Evolutionary conservation across 2,329 filamentous ascomycete genomes (phyloP).

Genomic region (Penicillium vulpinum): DNA sequence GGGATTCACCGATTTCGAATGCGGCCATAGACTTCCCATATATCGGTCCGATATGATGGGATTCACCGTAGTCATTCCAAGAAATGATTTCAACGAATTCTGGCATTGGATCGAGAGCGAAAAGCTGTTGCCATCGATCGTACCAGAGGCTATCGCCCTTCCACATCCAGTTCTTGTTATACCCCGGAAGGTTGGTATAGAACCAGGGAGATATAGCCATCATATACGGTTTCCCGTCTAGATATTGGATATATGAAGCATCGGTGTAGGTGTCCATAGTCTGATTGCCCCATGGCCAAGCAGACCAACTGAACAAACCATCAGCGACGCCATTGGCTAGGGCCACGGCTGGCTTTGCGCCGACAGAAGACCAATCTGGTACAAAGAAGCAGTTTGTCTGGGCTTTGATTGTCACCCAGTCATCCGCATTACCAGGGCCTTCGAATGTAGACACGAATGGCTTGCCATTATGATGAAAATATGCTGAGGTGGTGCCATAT

Average conservation of each 20-base stretch:
- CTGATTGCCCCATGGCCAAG: constrained; percentile 1
- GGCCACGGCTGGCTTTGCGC: no score
- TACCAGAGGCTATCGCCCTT: constrained; percentile 61
- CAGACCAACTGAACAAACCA: background rate
- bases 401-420: constrained; percentile 49
- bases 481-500: no score
- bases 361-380: constrained; percentile 48
- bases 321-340: background rate
- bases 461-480: no score
- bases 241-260: background rate
- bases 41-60: constrained; percentile 22
- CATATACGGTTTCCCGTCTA: constrained; percentile 40
- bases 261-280: constrained; percentile 2
- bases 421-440: constrained; percentile 37
- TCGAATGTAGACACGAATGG: no score
- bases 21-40: no score
- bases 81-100: constrained; percentile 2
- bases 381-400: constrained; percentile 51
- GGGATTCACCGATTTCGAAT: no score
- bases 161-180: constrained; percentile 63
- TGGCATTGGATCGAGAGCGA: no score
- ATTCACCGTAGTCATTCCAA: constrained; percentile 56
- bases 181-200: constrained; percentile 57
- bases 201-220: constrained; percentile 59
- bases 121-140: constrained; percentile 54